Evolutionary conservation across 148 eudicot species (phyloP).

Genomic region (Persicaria maculosa): DNA sequence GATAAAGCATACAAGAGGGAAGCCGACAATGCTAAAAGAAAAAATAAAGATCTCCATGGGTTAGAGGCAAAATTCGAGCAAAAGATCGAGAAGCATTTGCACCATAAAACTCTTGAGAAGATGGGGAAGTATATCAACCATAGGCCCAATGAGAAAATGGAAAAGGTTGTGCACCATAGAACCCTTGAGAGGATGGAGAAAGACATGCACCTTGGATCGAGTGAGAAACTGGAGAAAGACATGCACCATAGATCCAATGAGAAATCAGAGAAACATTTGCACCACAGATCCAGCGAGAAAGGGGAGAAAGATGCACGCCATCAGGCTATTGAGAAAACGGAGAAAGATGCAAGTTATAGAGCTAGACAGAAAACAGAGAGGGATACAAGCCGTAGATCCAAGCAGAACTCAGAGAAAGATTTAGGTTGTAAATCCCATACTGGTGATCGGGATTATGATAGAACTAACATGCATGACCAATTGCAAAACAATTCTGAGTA

Average conservation of each 20-base stretch:
- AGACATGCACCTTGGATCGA: neutral
- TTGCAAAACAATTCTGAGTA: slow-evolving; percentile 29
- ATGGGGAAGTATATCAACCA: neutral
- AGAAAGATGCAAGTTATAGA: slow-evolving; percentile 5
- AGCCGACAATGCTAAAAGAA: slow-evolving; percentile 27
- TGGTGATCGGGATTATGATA: slow-evolving; percentile 32
- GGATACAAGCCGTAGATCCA: slow-evolving; percentile 7
- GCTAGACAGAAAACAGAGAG: neutral
- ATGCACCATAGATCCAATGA: slow-evolving; percentile 1
- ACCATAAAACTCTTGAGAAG: neutral
- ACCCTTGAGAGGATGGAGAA: neutral
- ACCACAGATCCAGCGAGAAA: neutral
- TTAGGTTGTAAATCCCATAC: slow-evolving; percentile 14
- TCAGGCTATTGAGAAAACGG: slow-evolving; percentile 5
- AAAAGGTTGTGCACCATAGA: neutral
- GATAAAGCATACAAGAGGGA: slow-evolving; percentile 26
- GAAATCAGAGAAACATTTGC: neutral
- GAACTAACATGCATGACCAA: slow-evolving; percentile 33
- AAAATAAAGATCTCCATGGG: slow-evolving; percentile 30
- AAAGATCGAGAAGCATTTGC: slow-evolving; percentile 14
- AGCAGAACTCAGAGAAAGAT: slow-evolving; percentile 12
- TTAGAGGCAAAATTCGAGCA: slow-evolving; percentile 19
- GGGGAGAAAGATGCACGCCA: neutral
- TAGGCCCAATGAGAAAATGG: neutral
- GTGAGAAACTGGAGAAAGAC: slow-evolving; percentile 4